Percentiles rank a stretch among this genome's conserved stretches.
Evolutionary conservation across 2,329 filamentous ascomycete genomes (phyloP).

Genomic region (Phoma sp.): DNA sequence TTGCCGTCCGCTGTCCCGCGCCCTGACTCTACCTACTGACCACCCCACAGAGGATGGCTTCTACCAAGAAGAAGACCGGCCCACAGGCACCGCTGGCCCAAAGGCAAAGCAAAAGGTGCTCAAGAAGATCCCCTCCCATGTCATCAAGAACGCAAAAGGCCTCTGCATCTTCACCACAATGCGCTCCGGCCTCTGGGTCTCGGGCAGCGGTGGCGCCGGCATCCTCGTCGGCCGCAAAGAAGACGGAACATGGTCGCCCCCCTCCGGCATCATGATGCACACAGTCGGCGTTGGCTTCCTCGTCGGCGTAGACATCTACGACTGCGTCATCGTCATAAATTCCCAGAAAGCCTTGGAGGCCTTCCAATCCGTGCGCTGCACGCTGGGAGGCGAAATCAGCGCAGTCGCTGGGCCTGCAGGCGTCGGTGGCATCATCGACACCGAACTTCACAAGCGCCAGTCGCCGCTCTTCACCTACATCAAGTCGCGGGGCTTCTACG

Average conservation of each 20-base stretch:
- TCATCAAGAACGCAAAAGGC: slow-evolving; percentile 88
- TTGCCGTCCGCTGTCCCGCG: slow-evolving; percentile 24
- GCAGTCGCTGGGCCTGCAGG: slow-evolving; percentile 79
- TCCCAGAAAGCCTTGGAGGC: slow-evolving; percentile 81
- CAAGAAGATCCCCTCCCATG: slow-evolving; percentile 83
- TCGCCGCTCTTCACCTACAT: slow-evolving; percentile 83
- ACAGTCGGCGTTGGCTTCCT: slow-evolving; percentile 89
- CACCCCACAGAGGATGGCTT: slow-evolving; percentile 67
- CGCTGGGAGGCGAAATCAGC: slow-evolving; percentile 80
- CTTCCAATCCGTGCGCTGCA: slow-evolving; percentile 80
- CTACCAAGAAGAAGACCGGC: slow-evolving; percentile 63
- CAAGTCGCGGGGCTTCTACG: slow-evolving; percentile 88
- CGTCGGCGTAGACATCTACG: slow-evolving; percentile 92
- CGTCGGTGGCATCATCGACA: slow-evolving; percentile 75
- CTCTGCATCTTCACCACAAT: slow-evolving; percentile 95
- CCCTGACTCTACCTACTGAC: slow-evolving; percentile 21
- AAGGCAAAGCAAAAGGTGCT: slow-evolving; percentile 69
- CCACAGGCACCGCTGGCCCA: slow-evolving; percentile 55
- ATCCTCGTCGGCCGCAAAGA: slow-evolving; percentile 83
- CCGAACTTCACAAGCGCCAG: slow-evolving; percentile 70
- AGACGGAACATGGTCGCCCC: slow-evolving; percentile 89
- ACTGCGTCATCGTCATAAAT: slow-evolving; percentile 93
- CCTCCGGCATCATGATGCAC: slow-evolving; percentile 88
- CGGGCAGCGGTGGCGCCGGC: slow-evolving; percentile 87
- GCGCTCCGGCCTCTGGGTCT: slow-evolving; percentile 90